A percentile compares a stretch with the other conserved stretches of the same genome.
phyloP scores from a whole-genome alignment of 148 eudicot genomes.

The Rhododendron ovatum region DNA sequence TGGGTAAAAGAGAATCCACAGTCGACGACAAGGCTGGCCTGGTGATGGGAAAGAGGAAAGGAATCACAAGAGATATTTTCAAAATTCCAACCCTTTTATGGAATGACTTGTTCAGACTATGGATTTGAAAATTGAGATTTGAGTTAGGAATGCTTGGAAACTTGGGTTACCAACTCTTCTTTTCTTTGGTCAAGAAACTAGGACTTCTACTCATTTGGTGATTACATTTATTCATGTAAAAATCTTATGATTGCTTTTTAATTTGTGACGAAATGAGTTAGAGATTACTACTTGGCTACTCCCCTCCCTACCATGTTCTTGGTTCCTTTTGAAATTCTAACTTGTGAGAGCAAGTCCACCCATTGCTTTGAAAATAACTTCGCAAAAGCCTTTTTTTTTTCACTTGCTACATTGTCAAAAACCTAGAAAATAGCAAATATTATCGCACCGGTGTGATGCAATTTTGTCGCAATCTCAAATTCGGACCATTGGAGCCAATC shows the following conservation, averaged over 20 bases:
- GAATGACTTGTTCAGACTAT: neutral
- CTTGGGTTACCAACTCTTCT: neutral
- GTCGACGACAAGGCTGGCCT: slow-evolving; percentile 77
- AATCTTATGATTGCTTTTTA: neutral
- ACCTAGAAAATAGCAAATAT: neutral
- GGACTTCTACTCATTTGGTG: neutral
- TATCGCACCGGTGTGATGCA: neutral
- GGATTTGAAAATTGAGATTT: neutral
- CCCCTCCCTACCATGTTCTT: neutral
- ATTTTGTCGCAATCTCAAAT: neutral
- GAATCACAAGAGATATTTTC: neutral
- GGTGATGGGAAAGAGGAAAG: neutral
- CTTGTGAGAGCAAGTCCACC: neutral
- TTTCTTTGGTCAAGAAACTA: neutral
- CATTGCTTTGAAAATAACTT: neutral
- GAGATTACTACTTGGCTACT: too few species aligned
- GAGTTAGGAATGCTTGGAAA: neutral
- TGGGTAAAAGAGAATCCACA: slow-evolving; percentile 82
- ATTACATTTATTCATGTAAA: neutral
- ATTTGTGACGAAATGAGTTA: too few species aligned
- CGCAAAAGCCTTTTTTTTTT: neutral
- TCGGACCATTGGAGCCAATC: neutral
- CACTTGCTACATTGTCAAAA: neutral
- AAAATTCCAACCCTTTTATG: neutral
- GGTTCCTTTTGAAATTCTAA: neutral